These are phyloP conservation scores for Asclepias syriaca DNA, from an alignment of 257 asterid genomes.

Conservation along the genomic window DNA sequence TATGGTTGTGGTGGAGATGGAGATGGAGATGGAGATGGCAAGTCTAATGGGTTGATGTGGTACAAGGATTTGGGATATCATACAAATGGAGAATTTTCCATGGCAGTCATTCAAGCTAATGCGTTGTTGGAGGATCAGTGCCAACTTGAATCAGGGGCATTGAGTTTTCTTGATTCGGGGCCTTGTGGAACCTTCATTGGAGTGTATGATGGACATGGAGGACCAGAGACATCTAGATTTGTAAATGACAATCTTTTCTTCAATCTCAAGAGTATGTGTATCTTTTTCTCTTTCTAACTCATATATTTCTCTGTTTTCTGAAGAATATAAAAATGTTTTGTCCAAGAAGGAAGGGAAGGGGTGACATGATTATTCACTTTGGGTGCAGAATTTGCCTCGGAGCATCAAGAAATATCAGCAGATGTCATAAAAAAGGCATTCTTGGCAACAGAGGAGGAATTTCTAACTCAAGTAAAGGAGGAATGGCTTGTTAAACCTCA, in stretches of 20 bases:
- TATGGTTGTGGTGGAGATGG: slow-evolving; percentile 53
- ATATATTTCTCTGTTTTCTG: not conserved
- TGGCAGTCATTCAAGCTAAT: slow-evolving; percentile 93
- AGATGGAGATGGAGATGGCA: slow-evolving; percentile 49
- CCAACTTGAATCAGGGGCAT: slow-evolving; percentile 83
- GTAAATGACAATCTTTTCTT: slow-evolving; percentile 57
- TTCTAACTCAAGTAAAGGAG: slow-evolving; percentile 60
- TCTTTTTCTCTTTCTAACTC: not conserved
- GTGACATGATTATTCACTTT: slow-evolving; percentile 12
- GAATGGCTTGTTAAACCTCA: slow-evolving; percentile 75
- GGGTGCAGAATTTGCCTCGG: slow-evolving; percentile 54
- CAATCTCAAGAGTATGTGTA: slow-evolving; percentile 73
- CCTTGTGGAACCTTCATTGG: slow-evolving; percentile 88
- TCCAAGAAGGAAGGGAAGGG: slow-evolving; percentile 7
- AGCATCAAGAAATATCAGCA: slow-evolving; percentile 62
- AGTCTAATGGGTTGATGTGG: slow-evolving; percentile 79
- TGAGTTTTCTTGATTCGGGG: slow-evolving; percentile 63
- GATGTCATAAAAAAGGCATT: slow-evolving; percentile 68
- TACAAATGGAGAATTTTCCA: slow-evolving; percentile 73
- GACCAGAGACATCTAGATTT: slow-evolving; percentile 86
- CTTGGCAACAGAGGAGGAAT: slow-evolving; percentile 84
- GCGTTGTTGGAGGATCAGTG: slow-evolving; percentile 85
- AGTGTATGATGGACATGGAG: slow-evolving; percentile 99
- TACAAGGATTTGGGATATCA: slow-evolving; percentile 78
- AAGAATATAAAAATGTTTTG: not conserved